Evolutionary conservation across 305 asterid species (phyloP).

Genomic region (Euphrasia arctica): DNA sequence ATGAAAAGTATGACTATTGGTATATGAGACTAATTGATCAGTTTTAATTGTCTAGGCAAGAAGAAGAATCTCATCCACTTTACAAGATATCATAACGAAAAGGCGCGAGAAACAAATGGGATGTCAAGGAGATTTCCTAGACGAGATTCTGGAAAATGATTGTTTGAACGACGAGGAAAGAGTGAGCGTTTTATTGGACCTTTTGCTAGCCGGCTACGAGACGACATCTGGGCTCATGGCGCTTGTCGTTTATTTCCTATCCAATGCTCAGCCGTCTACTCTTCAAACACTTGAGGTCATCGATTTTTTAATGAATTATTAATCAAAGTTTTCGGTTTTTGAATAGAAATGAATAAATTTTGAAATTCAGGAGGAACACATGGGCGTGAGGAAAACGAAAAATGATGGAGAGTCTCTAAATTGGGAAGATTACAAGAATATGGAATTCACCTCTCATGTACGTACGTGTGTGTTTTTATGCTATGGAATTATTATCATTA

Average conservation of each 20-base stretch:
- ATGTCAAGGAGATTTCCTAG: conserved; percentile 38
- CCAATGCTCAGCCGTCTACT: conserved; percentile 39
- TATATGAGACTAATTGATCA: too few species aligned
- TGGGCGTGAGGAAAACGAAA: conserved; percentile 39
- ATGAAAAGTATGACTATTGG: too few species aligned
- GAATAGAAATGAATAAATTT: too few species aligned
- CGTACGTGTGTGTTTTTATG: conserved; percentile 26
- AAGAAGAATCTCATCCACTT: conserved; percentile 40
- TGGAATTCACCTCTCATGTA: conserved; percentile 68
- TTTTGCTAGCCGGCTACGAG: conserved; percentile 78
- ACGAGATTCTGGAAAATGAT: conserved; percentile 38
- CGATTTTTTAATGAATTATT: too few species aligned
- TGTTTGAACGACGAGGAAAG: conserved; percentile 52
- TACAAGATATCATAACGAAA: conserved; percentile 38
- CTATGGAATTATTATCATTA: too few species aligned
- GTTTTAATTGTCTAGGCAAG: conserved; percentile 46
- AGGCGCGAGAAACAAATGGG: conserved; percentile 24
- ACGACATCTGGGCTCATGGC: conserved; percentile 79
- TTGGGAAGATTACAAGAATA: conserved; percentile 74
- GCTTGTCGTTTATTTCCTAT: conserved; percentile 61
- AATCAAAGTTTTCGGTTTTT: too few species aligned
- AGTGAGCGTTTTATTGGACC: conserved; percentile 59
- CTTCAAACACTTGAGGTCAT: conserved; percentile 31
- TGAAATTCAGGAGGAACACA: conserved; percentile 43
- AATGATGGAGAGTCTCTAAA: conserved; percentile 48